Base-by-base conservation (phyloP, 2,329 filamentous ascomycete genomes). In the Zalaria obscura region DNA sequence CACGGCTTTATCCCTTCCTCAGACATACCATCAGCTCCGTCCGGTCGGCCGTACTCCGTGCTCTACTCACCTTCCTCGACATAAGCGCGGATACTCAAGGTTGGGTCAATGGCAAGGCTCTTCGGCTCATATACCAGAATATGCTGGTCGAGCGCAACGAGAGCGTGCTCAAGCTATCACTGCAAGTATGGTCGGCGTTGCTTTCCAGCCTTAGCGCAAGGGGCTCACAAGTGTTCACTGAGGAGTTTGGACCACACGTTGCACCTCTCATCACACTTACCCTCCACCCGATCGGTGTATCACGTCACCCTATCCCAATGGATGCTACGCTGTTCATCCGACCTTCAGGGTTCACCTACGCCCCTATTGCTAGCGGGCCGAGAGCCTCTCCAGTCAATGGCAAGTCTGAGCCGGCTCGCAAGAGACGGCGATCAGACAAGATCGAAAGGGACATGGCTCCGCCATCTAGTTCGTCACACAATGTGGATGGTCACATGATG, bases 401-500 rank as follows among this genome's bases (percentile, higher is more conserved):
- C 4, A 63, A 68, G 8, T 76, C 84, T 45, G 73, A 83, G 45
- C 70, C 77, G 9, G 68, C 78, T 2, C 85, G 91, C 62, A 79
- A 85, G 48, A 75, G 87, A 29, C 78, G 87, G 46, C 93, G 87
- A 60, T 83, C 83, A 0, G 78, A 83, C n/a, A 93, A 93, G 66
- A 71, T 70, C 43, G 65, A 75, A 18, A 84, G 91, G 41, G 81
- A 88, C 27, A 63, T 72, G 5, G 66, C 73, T 4, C 47, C 50
- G 5, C 47, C 53, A 4, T 65, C 74, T 1, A 64, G 73, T 3
- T 73, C 82, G n/a, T 76, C 82, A 1, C 91, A 98, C 61, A 94
- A 98, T 59, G 86, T 98, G 11, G 91, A 98, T 58, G 91, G 88
- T 6, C 88, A 93, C 51, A 95, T 98, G 81, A 87, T 98, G 68